Conservation (phyloP, 805 yeast species). For the Lipomyces sp. region DNA sequence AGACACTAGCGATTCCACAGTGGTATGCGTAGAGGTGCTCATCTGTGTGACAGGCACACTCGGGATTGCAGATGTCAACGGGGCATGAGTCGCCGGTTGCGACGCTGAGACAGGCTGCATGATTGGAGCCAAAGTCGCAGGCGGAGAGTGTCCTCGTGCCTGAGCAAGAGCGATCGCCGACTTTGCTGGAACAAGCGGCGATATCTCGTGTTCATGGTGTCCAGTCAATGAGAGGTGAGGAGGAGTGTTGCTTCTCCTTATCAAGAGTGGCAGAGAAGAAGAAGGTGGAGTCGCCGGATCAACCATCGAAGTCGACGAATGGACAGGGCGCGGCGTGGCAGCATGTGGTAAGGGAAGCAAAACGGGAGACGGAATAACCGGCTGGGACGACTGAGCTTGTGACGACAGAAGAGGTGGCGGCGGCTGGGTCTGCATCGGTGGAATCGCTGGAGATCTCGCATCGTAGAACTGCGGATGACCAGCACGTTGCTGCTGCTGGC, state of each 20-base stretch:
- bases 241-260: slow-evolving; percentile 13
- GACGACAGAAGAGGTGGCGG: slow-evolving; percentile 7
- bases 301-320: slow-evolving; percentile 13
- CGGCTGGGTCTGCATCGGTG: slow-evolving; percentile 5
- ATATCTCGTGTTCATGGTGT: slow-evolving; percentile 15
- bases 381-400: background rate
- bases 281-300: slow-evolving; percentile 34
- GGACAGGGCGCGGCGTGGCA: slow-evolving; percentile 2
- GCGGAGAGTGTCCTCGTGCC: slow-evolving; percentile 7
- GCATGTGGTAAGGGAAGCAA: slow-evolving; percentile 3
- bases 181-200: slow-evolving; percentile 9
- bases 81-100: background rate
- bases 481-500: slow-evolving; percentile 2
- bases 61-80: slow-evolving; percentile 6
- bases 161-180: background rate
- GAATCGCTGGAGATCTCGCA: slow-evolving; percentile 7
- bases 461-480: background rate
- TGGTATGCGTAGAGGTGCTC: slow-evolving; percentile 17
- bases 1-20: slow-evolving; percentile 31
- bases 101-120: background rate
- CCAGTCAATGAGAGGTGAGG: slow-evolving; percentile 17
- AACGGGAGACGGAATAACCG: slow-evolving; percentile 3
- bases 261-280: slow-evolving; percentile 13
- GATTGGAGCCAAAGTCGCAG: slow-evolving; percentile 9
- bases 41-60: slow-evolving; percentile 9